A percentile compares a stretch with the other conserved stretches of the same genome.
Evolutionary conservation across 306 rosid species (phyloP).

Genomic region (Arachis stenosperma): DNA sequence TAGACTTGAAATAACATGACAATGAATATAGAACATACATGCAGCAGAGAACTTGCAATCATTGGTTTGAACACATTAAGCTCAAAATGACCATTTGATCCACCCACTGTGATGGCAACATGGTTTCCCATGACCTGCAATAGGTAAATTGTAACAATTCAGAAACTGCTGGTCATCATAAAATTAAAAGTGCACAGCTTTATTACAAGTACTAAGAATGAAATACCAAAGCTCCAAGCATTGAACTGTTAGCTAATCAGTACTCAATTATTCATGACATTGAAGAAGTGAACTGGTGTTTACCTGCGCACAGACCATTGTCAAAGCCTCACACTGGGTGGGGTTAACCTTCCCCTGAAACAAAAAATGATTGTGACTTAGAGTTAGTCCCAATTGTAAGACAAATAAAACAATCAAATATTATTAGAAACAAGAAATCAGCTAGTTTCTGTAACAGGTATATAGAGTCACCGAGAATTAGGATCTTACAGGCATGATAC

Average conservation of each 20-base stretch:
- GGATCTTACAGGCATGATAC: slow-evolving; percentile 94
- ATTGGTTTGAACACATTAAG: slow-evolving; percentile 95
- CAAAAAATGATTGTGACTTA: slow-evolving; percentile 31
- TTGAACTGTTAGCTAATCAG: slow-evolving; percentile 19
- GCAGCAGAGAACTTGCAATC: slow-evolving; percentile 84
- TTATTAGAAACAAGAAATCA: slow-evolving; percentile 15
- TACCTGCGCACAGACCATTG: slow-evolving; percentile 99
- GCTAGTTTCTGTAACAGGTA: slow-evolving; percentile 15
- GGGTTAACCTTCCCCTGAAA: slow-evolving; percentile 99
- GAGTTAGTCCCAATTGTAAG: slow-evolving; percentile 26
- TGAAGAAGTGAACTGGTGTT: slow-evolving; percentile 13
- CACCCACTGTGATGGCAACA: slow-evolving; percentile 91
- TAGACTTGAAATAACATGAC: slow-evolving; percentile 12
- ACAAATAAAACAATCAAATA: slow-evolving; percentile 24
- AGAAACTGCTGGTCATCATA: slow-evolving; percentile 13
- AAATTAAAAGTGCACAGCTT: slow-evolving; percentile 5
- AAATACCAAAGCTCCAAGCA: background rate
- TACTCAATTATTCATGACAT: background rate
- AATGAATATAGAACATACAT: slow-evolving; percentile 56
- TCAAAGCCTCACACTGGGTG: slow-evolving; percentile 98
- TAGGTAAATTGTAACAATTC: slow-evolving; percentile 1
- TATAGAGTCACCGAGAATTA: slow-evolving; percentile 28
- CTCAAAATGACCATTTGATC: slow-evolving; percentile 97
- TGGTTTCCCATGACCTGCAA: slow-evolving; percentile 97
- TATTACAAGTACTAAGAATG: slow-evolving; percentile 8